A percentile compares a stretch with the other conserved stretches of the same genome.
phyloP scores from a whole-genome alignment of 768 basidiomycete genomes.

The Solioccasus polychromus region DNA sequence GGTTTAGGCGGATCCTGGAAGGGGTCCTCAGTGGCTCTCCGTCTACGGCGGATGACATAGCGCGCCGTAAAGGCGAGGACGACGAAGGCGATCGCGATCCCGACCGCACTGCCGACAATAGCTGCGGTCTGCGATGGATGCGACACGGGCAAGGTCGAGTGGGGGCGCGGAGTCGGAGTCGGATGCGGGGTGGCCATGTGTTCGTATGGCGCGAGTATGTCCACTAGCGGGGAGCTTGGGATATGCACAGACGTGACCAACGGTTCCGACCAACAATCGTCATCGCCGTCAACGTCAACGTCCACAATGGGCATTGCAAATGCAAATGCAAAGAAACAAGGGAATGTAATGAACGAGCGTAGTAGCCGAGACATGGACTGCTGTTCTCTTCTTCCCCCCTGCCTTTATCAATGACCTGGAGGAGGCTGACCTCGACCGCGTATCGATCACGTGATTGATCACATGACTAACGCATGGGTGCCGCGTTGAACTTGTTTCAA shows the following conservation, averaged over 20 bases:
- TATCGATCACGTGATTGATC: conserved; percentile 10
- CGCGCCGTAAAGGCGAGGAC: conserved; percentile 3
- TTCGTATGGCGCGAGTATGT: conserved; percentile 14
- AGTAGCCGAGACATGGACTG: conserved; percentile 9
- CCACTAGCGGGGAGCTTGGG: conserved; percentile 1
- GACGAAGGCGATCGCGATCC: conserved; percentile 12
- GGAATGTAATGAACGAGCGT: conserved; percentile 21
- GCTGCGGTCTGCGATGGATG: conserved; percentile 6
- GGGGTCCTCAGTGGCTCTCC: conserved; percentile 2
- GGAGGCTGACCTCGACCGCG: conserved; percentile 22
- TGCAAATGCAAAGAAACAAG: conserved; percentile 1
- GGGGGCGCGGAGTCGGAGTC: conserved; percentile 7
- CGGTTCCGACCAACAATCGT: neutral
- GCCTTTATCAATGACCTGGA: conserved; percentile 5
- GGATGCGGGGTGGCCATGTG: conserved; percentile 7
- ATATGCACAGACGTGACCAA: neutral
- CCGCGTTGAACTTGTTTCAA: conserved; percentile 3
- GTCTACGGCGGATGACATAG: conserved; percentile 14
- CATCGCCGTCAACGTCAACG: conserved; percentile 10
- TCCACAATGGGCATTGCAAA: conserved; percentile 8
- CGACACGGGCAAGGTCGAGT: conserved; percentile 8
- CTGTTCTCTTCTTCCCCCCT: neutral
- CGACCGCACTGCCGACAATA: conserved; percentile 18
- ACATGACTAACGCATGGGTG: conserved; percentile 17
- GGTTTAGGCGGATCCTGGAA: conserved; percentile 12